Percentiles rank a stretch among this genome's conserved stretches.
phyloP scores from a whole-genome alignment of 106 monocot genomes.

The Allium fistulosum region DNA sequence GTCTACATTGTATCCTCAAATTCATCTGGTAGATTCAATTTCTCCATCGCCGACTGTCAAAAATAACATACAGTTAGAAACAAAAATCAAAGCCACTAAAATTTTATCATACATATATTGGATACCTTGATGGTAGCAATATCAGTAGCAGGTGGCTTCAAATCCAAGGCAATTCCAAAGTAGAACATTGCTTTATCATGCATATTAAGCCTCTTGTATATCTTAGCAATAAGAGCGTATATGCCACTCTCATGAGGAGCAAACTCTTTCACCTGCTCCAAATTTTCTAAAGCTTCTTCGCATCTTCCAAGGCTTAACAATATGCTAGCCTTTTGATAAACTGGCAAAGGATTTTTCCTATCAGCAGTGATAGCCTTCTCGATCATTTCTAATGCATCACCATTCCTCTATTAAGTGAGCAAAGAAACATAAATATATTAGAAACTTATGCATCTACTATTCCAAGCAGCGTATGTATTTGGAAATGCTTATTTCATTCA shows the following conservation, averaged over 20 bases:
- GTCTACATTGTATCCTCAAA: slow-evolving; percentile 53
- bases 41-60: slow-evolving; percentile 85
- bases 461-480: too few species aligned
- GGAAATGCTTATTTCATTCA: too few species aligned
- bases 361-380: slow-evolving; percentile 80
- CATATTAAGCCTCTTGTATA: slow-evolving; percentile 76
- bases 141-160: slow-evolving; percentile 83
- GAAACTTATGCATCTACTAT: too few species aligned
- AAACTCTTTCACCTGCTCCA: slow-evolving; percentile 64
- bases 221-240: slow-evolving; percentile 87
- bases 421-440: too few species aligned
- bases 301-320: slow-evolving; percentile 68
- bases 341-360: slow-evolving; percentile 78
- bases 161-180: slow-evolving; percentile 86
- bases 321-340: slow-evolving; percentile 83
- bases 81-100: too few species aligned
- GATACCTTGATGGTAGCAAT: slow-evolving; percentile 76
- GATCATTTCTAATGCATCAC: slow-evolving; percentile 73
- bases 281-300: slow-evolving; percentile 63
- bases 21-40: slow-evolving; percentile 86
- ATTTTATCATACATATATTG: background rate
- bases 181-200: slow-evolving; percentile 90
- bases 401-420: slow-evolving; percentile 43
- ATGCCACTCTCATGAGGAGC: slow-evolving; percentile 78
- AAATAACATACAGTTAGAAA: too few species aligned